Base-by-base conservation (phyloP, 73 alveolate species). In the Symbiodinium natans region DNA sequence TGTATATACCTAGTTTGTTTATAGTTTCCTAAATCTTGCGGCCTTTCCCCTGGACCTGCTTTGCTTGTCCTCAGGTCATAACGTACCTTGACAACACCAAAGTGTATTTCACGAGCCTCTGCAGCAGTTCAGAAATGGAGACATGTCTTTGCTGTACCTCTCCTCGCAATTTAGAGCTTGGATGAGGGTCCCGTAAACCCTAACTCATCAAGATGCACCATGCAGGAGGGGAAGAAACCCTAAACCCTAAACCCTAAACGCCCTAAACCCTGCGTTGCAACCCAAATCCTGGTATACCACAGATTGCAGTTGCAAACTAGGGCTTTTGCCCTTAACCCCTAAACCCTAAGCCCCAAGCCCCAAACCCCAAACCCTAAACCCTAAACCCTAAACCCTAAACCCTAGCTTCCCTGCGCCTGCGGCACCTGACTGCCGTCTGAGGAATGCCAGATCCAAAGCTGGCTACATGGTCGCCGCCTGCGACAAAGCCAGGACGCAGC, bases 381-480 rank as follows among this genome's bases (percentile, higher is more conserved):
- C 59, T 46, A 46, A 13, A 46, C 13, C 59, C 13, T 46, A 46
- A 46, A 46, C 21, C 59, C 59, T 46, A 46, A 46, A 46, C 59
- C 6, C 59, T 9, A 46, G 21, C 6, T 46, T 9, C 59, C 59
- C 59, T 6, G 13, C 59, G 21, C 59, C 59, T 46, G 13, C 9
- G 34, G 7, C 31, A 63, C 77, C 3, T 1, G 3, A 0, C 0
- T 63, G 77, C 5, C 2, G 5, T 39, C 80, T 23, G 46, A 90
- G 97, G 97, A 90, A 68, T 41, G 87, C 97, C 46, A 82, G 97
- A 2, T 90, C 97, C 8, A 90, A 90, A 42, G 17, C 97, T 3
- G 97, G 97, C 54, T 90, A 56, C 97, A 33, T 90, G n/a, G 97
- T 90, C n/a, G 87, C 97, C 3, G 97, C 97, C 8, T 90, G 97